phyloP scores from a whole-genome alignment of 805 yeast species.

The Candida nemodendra region DNA sequence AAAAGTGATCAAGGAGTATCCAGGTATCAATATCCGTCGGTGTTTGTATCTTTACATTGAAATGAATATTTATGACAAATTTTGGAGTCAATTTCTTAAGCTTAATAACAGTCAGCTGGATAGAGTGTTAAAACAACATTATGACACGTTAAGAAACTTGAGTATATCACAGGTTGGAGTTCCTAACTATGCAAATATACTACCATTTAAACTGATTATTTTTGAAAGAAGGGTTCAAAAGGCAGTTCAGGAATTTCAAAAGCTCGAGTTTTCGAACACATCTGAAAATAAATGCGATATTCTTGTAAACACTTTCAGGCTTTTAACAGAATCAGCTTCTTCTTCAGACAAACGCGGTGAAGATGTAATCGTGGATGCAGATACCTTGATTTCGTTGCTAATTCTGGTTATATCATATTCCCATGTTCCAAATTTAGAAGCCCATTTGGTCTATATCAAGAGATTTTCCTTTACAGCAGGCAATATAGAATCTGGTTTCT shows the following conservation, averaged over 20 bases:
- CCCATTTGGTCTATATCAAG: constrained; percentile 65
- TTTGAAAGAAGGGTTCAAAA: constrained; percentile 44
- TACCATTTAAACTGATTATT: constrained; percentile 17
- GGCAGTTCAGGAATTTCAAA: constrained; percentile 54
- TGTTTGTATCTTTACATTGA: constrained; percentile 73
- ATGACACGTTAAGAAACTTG: constrained; percentile 37
- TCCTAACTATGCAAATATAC: constrained; percentile 26
- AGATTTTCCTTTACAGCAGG: constrained; percentile 47
- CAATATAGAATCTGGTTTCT: constrained; percentile 53
- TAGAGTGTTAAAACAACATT: constrained; percentile 26
- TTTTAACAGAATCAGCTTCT: constrained; percentile 37
- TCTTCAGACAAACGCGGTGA: neutral
- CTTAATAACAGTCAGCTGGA: constrained; percentile 15
- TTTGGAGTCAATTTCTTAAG: constrained; percentile 52
- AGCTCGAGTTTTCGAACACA: constrained; percentile 44
- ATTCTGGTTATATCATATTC: constrained; percentile 70
- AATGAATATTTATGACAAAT: constrained; percentile 56
- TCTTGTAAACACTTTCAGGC: constrained; percentile 50
- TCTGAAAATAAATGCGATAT: constrained; percentile 48
- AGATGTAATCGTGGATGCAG: constrained; percentile 64
- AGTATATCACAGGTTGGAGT: constrained; percentile 53
- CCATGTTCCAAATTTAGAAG: constrained; percentile 53
- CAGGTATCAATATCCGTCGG: constrained; percentile 42
- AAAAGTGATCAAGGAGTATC: constrained; percentile 23
- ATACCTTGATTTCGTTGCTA: constrained; percentile 69